A percentile compares a stretch with the other conserved stretches of the same genome.
These are phyloP conservation scores for Filobasidium uniguttulatum DNA, from an alignment of 1,284 basidiomycete genomes.

Conservation along the genomic window DNA sequence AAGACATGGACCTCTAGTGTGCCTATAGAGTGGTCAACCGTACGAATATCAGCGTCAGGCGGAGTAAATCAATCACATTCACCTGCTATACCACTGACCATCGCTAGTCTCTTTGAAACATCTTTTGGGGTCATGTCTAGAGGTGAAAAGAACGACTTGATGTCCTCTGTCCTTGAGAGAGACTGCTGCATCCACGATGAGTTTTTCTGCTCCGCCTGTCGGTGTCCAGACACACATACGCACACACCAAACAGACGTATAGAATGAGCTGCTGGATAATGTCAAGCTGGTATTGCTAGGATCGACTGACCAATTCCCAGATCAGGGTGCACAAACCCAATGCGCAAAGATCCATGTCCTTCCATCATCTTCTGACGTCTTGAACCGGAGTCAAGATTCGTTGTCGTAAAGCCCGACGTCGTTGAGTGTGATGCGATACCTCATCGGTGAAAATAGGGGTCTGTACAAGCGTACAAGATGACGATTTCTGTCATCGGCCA, in stretches of 20 bases:
- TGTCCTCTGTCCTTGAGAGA: constrained; percentile 75
- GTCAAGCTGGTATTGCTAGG: constrained; percentile 12
- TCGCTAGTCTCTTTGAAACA: constrained; percentile 83
- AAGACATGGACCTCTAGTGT: constrained; percentile 70
- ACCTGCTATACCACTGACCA: constrained; percentile 53
- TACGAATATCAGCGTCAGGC: no score
- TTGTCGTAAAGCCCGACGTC: no score
- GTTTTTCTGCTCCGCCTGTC: constrained; percentile 83
- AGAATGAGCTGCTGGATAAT: constrained; percentile 6
- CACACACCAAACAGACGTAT: background rate
- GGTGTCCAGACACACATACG: background rate
- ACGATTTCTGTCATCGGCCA: no score
- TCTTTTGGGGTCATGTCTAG: constrained; percentile 69
- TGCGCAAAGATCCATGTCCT: no score
- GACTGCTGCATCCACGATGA: constrained; percentile 90
- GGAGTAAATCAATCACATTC: no score
- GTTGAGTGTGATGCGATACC: no score
- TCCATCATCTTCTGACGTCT: no score
- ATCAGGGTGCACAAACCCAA: constrained; percentile 90
- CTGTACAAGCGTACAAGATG: no score
- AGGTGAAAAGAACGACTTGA: constrained; percentile 83
- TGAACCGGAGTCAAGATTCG: no score
- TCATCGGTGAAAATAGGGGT: no score
- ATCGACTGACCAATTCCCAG: constrained; percentile 66
- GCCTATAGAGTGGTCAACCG: no score